Percentiles rank a stretch among this genome's conserved stretches.
Conservation (phyloP, 2,329 filamentous ascomycete genomes). For the Apiospora koreana region DNA sequence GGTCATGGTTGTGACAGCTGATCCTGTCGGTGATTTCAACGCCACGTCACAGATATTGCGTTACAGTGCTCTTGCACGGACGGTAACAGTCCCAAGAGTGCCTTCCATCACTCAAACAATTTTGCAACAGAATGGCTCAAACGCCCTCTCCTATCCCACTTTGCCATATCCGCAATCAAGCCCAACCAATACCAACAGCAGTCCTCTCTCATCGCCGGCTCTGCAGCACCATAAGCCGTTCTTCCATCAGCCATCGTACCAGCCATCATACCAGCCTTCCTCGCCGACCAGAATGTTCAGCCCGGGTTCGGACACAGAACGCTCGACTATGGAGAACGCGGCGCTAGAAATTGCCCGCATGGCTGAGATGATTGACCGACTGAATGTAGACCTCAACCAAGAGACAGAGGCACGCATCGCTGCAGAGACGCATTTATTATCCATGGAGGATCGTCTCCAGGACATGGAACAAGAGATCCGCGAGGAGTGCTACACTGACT, state of each 20-base stretch:
- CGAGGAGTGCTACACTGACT: conserved; percentile 86
- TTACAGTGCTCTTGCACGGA: conserved; percentile 88
- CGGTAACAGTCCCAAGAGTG: conserved; percentile 87
- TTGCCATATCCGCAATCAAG: conserved; percentile 22
- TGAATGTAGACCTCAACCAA: conserved; percentile 68
- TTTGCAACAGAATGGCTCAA: conserved; percentile 36
- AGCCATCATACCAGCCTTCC: conserved; percentile 26
- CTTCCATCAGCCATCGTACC: conserved; percentile 32
- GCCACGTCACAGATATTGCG: conserved; percentile 94
- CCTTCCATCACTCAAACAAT: conserved; percentile 81
- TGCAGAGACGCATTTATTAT: conserved; percentile 72
- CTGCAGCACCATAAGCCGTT: conserved; percentile 42
- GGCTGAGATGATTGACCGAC: conserved; percentile 72
- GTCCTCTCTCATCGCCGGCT: conserved; percentile 30
- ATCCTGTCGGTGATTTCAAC: conserved; percentile 92
- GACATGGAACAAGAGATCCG: conserved; percentile 81
- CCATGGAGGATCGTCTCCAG: conserved; percentile 65
- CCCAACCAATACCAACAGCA: conserved; percentile 24
- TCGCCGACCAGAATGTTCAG: conserved; percentile 28
- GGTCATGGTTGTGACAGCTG: conserved; percentile 95
- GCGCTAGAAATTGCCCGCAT: conserved; percentile 81
- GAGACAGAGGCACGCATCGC: conserved; percentile 71
- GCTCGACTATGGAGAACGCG: conserved; percentile 79
- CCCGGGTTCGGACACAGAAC: conserved; percentile 49
- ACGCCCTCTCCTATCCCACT: conserved; percentile 14